Evolutionary conservation across 805 yeast genomes (phyloP), one percentile per base, ranked within the genome.

Genomic region (Candida koratica): DNA sequence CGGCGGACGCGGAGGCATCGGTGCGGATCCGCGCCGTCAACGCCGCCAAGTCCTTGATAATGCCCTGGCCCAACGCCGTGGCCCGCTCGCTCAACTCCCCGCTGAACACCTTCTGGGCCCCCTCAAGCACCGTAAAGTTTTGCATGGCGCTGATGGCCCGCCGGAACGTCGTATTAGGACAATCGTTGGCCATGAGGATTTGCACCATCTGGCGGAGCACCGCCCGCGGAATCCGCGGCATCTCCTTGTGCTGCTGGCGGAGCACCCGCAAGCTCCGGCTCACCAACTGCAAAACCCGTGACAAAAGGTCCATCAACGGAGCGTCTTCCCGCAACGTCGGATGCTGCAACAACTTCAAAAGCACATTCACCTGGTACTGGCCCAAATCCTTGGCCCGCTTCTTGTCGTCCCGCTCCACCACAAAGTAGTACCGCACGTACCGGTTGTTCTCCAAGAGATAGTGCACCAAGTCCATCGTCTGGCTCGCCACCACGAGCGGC

Each of bases 141-240:
- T 82, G 89, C 80, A 89, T 84, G 1, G 87, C 76, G 41, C 84
- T 76, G 34, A 89, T 69, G 0, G 89, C 79, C 53, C 88, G 84
- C 49, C 87, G 87, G 62, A 89, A 87, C 0, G 94, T 85, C 28
- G 81, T 74, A 44, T 85, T 81, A 23, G 89, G 79, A 52, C 96
- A 87, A 38, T 89, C 95, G 51, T 84, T 86, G 1, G 90, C 75
- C 4, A 81, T 76, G 36, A 89, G 66, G 20, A 85, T 77, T 15
- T 77, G 70, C 11, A 84, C 81, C 20, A 87, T 66, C 42, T 71
- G 71, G 32, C 75, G 71, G 49, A 86, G 64, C 44, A 80, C 81
- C 14, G 66, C 58, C 26, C 74, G 77, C 1, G 85, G 81, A 45
- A 89, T 76, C 27, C 60, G 57, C 2, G 95, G 94, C 2, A 82